phyloP scores from a whole-genome alignment of 179 eudicot species.

The Silene noctiflora region DNA sequence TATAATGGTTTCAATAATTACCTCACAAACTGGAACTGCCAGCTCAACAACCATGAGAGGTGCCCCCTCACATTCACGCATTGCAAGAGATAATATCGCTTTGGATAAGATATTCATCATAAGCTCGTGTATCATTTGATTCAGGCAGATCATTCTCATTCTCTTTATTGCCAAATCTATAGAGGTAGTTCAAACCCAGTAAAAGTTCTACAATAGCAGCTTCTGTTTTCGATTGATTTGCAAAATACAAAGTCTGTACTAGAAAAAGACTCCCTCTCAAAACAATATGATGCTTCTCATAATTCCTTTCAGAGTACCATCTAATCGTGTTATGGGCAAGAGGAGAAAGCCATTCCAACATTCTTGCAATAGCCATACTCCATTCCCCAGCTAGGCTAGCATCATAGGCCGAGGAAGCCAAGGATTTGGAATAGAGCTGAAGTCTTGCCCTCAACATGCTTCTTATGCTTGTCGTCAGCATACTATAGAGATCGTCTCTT shows the following conservation, averaged over 20 bases:
- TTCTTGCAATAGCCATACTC: slow-evolving; percentile 37
- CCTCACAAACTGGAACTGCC: slow-evolving; percentile 13
- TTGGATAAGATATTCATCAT: slow-evolving; percentile 20
- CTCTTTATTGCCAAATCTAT: slow-evolving; percentile 36
- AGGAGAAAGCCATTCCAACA: slow-evolving; percentile 50
- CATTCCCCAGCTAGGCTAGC: slow-evolving; percentile 42
- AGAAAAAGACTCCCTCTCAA: slow-evolving; percentile 36
- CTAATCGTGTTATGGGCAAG: slow-evolving; percentile 48
- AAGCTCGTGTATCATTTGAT: slow-evolving; percentile 20
- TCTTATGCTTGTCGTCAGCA: slow-evolving; percentile 44
- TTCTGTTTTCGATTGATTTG: slow-evolving; percentile 42
- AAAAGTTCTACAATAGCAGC: slow-evolving; percentile 43
- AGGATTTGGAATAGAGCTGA: slow-evolving; percentile 31
- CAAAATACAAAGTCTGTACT: slow-evolving; percentile 44
- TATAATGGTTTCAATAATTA: slow-evolving; percentile 17
- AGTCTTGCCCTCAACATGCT: slow-evolving; percentile 38
- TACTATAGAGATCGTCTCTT: slow-evolving; percentile 43
- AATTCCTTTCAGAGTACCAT: slow-evolving; percentile 50
- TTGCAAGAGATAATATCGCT: slow-evolving; percentile 33
- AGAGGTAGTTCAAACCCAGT: slow-evolving; percentile 46
- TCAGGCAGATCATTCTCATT: slow-evolving; percentile 22
- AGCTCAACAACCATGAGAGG: neutral
- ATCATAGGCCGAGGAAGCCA: slow-evolving; percentile 33
- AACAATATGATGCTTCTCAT: slow-evolving; percentile 43
- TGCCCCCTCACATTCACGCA: slow-evolving; percentile 26